Evolutionary conservation across 2,329 filamentous ascomycete genomes (phyloP).

Genomic region (Polytolypa hystricis): DNA sequence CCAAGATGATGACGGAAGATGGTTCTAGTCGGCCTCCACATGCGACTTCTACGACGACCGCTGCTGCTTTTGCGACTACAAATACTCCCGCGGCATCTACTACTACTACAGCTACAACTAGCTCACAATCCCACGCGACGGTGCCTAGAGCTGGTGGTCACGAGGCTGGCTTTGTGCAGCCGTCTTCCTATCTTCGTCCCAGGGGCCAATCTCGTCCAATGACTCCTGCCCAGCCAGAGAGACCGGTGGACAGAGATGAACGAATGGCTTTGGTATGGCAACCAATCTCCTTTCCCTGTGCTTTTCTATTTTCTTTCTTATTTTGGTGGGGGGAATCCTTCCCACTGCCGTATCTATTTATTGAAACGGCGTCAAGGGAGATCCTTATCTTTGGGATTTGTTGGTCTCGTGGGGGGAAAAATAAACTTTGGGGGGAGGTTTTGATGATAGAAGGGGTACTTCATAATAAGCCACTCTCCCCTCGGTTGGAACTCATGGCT

Average conservation of each 20-base stretch:
- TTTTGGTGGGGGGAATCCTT: background rate
- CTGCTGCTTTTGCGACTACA: too few species aligned
- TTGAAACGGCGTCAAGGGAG: too few species aligned
- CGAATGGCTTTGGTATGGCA: constrained; percentile 37
- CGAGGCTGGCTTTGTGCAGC: constrained; percentile 38
- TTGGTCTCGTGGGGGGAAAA: too few species aligned
- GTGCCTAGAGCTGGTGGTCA: constrained; percentile 23
- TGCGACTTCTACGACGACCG: constrained; percentile 11
- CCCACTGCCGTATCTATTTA: too few species aligned
- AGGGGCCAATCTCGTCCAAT: constrained; percentile 30
- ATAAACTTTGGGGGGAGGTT: background rate
- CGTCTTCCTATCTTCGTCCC: constrained; percentile 37
- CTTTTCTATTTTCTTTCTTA: too few species aligned
- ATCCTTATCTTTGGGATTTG: too few species aligned
- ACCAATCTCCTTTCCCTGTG: constrained; percentile 4
- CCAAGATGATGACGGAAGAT: constrained; percentile 18
- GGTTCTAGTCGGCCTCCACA: constrained; percentile 17
- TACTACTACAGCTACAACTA: constrained; percentile 9
- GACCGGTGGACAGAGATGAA: constrained; percentile 39
- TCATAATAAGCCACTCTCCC: too few species aligned
- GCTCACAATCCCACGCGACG: constrained; percentile 10
- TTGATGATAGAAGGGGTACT: background rate
- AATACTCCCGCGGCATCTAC: constrained; percentile 2
- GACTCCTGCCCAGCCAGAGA: constrained; percentile 30
- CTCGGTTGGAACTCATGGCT: too few species aligned